A percentile compares a stretch with the other conserved stretches of the same genome.
Conservation (phyloP, 2,329 filamentous ascomycete genomes). For the Cladophialophora chaetospira region DNA sequence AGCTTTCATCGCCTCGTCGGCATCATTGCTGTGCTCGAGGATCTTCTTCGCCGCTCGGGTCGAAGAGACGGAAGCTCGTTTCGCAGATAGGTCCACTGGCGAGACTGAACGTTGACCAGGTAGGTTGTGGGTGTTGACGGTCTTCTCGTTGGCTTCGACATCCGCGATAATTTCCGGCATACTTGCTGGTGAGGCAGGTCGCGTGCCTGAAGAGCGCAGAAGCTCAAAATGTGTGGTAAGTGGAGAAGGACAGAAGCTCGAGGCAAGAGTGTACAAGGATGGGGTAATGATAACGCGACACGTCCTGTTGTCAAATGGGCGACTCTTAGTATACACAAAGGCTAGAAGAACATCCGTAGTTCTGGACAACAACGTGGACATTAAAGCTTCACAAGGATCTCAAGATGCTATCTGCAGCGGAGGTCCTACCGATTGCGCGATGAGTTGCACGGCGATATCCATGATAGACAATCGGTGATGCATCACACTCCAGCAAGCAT, state of each 20-base stretch:
- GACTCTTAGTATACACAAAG: background rate
- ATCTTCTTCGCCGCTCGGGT: slow-evolving; percentile 38
- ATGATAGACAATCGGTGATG: slow-evolving; percentile 10
- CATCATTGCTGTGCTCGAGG: slow-evolving; percentile 58
- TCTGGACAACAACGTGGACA: background rate
- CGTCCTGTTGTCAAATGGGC: background rate
- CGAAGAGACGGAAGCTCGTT: slow-evolving; percentile 18
- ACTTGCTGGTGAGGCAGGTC: background rate
- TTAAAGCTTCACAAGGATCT: background rate
- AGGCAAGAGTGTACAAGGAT: background rate
- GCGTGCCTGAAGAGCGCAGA: background rate
- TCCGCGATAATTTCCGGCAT: slow-evolving; percentile 18
- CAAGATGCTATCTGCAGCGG: background rate
- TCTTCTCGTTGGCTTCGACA: slow-evolving; percentile 22
- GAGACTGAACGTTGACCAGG: slow-evolving; percentile 24
- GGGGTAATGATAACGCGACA: background rate
- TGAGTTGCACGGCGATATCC: slow-evolving; percentile 1
- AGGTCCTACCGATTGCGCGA: background rate
- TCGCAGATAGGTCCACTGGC: slow-evolving; percentile 21
- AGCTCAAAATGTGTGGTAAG: background rate
- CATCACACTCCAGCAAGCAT: slow-evolving; percentile 13
- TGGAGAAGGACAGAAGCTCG: background rate
- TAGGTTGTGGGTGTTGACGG: slow-evolving; percentile 15
- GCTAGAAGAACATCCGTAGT: background rate
- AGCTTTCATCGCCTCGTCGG: slow-evolving; percentile 62